Base-by-base conservation (phyloP, 2,329 filamentous ascomycete genomes). In the Alternaria sp. region DNA sequence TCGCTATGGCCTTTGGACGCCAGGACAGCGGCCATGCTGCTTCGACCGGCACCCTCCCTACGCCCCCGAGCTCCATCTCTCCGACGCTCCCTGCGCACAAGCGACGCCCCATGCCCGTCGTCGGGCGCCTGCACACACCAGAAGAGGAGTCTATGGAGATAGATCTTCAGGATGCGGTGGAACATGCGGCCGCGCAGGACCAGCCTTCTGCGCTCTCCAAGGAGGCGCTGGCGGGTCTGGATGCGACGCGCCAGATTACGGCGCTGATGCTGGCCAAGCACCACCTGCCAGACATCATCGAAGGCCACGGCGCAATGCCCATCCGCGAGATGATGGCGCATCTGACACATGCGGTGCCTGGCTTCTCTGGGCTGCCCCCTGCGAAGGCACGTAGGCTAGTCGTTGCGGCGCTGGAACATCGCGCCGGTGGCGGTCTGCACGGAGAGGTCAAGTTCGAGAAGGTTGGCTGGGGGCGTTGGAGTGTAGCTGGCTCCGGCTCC, bases 401-500 rank as follows among this genome's bases (percentile, higher is more conserved):
- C 6, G 95, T 97, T n/a, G 91, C 91, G 62, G 95, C 94, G 64
- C 83, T 98, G 69, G 95, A 98, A 82, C 91, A 92, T 72, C 90
- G 92, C 72, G 84, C 84, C n/a, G 85, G 82, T 50, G 86, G 85
- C 59, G 86, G 85, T 51, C 77, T 87, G 65, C 85, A 90, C 66
- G 90, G 90, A 69, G 90, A 93, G 71, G 90, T 96, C 73, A 86
- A 90, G 76, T 98, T 97, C 77, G 92, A 96, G 80, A 98, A 98
- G 85, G 93, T 97, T 62, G 95, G 95, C 76, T 98, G 95, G 95
- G 96, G 96, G 63, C 89, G 93, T 69, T 99, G 95, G 95, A 92
- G 96, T 80, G 96, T 77, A 17, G 74, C 73, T n/a, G 73, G 70
- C 49, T 73, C 76, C 11, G 60, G 62, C 28, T 64, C 94, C 65